Evolutionary conservation across 2,329 filamentous ascomycete genomes (phyloP), one percentile per base, ranked within the genome.

Genomic region (Colletotrichum graminicola): DNA sequence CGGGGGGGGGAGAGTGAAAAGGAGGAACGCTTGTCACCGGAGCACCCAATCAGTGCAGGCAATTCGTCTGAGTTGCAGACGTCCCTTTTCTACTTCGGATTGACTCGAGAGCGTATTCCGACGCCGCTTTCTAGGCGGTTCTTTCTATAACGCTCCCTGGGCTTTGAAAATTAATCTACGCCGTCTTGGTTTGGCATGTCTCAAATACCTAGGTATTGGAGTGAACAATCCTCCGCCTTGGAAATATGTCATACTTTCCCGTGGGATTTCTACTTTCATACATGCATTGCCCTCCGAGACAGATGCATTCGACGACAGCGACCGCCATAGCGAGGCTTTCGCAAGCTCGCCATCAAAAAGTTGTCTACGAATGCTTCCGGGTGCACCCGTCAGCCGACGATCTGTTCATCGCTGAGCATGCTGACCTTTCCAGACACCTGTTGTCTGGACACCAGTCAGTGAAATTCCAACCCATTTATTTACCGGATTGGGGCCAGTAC

Each of bases 391-490:
- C 36, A 43, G 36, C 45, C 36, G 59, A 62, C 39, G 68, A 71
- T 71, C 68, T 12, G 36, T 68, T 68, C 68, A 71, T 71, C 65
- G 54, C 68, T 32, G n/a, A 32, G 23, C 45, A 23, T 68, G 59
- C 26, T 54, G 64, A 68, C 55, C 65, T 36, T 55, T 26, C 23
- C 57, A 59, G 36, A 18, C 23, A 23, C 52, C 47, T 29, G 68
- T 71, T 71, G 68, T 60, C 68, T 29, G 54, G 68, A 45, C 29
- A 45, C 43, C 52, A 29, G 23, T 16, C 52, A 18, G 21, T 63
- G 43, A 23, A 52, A 63, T 71, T 68, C 59, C 45, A 21, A 14
- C n/a, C 18, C 26, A 41, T 43, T 5, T 16, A 41, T 43, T 5
- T 16, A 39, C 34, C 12, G 23, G 29, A 23, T 45, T 5, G 26